These are phyloP conservation scores for Setaria italica DNA, from an alignment of 202 grass and related monocot genomes.

Conservation along the genomic window DNA sequence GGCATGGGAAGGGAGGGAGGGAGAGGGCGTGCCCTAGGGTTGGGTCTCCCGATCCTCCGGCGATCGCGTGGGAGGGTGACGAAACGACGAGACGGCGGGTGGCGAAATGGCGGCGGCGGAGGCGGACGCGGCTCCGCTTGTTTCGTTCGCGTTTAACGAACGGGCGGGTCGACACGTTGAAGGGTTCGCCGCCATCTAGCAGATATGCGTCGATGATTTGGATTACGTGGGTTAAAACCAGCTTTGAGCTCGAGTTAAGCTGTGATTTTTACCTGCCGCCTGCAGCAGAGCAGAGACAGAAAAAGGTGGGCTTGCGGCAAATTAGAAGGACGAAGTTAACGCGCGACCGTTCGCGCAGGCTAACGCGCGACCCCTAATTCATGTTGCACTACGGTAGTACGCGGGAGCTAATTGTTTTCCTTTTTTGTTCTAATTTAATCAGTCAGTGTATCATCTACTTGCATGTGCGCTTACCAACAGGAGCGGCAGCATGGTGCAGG, in stretches of 20 bases:
- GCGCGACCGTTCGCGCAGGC: too few species aligned
- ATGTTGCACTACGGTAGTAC: too few species aligned
- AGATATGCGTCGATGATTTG: background rate
- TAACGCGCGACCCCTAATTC: too few species aligned
- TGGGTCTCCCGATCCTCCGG: background rate
- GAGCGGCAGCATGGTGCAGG: too few species aligned
- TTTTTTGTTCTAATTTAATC: too few species aligned
- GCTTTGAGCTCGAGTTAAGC: background rate
- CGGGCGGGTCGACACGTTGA: conserved; percentile 32
- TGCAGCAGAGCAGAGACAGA: too few species aligned
- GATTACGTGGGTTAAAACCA: background rate
- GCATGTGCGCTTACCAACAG: too few species aligned
- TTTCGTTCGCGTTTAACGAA: conserved; percentile 25
- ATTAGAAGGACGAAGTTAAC: too few species aligned
- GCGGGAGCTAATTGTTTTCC: too few species aligned
- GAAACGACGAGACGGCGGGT: background rate
- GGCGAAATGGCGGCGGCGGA: conserved; percentile 19
- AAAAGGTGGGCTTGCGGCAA: background rate
- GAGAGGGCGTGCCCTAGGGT: conserved; percentile 19
- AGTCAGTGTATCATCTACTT: too few species aligned
- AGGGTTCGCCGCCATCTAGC: background rate
- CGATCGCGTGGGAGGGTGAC: background rate
- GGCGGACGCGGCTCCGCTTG: background rate
- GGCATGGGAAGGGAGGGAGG: conserved; percentile 1
- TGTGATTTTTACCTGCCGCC: background rate